Conservation (phyloP, 768 basidiomycete species). For the Pulveroboletus ravenelii region DNA sequence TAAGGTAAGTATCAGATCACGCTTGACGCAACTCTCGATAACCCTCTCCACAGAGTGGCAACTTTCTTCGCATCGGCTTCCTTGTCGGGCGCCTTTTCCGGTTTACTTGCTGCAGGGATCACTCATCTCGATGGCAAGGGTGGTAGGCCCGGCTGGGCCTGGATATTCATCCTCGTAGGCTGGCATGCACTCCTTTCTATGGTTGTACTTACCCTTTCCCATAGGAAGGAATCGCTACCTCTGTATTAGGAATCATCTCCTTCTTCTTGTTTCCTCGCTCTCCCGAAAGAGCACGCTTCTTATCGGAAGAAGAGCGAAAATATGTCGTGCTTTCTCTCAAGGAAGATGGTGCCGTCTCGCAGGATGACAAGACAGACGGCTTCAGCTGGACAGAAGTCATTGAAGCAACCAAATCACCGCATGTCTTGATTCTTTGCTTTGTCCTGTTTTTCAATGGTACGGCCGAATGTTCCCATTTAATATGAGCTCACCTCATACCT, state of each 20-base stretch:
- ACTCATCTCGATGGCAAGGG: constrained; percentile 47
- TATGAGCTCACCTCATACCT: neutral
- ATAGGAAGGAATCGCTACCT: constrained; percentile 58
- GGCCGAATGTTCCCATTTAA: constrained; percentile 3
- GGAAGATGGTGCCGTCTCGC: constrained; percentile 29
- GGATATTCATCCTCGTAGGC: constrained; percentile 51
- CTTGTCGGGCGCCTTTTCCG: constrained; percentile 57
- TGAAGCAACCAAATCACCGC: constrained; percentile 45
- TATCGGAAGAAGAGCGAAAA: constrained; percentile 46
- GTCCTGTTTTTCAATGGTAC: constrained; percentile 51
- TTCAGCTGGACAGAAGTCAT: constrained; percentile 58
- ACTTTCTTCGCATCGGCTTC: constrained; percentile 43
- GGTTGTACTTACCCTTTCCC: neutral
- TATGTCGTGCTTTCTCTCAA: constrained; percentile 34
- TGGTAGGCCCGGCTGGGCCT: constrained; percentile 54
- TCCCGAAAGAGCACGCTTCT: constrained; percentile 44
- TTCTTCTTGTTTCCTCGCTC: constrained; percentile 47
- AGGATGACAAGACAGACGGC: constrained; percentile 40
- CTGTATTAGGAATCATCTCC: constrained; percentile 48
- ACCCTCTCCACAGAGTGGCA: constrained; percentile 28
- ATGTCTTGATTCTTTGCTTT: constrained; percentile 48
- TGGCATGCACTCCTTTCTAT: neutral
- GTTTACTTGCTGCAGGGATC: constrained; percentile 58
- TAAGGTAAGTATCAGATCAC: constrained; percentile 9
- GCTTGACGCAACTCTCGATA: neutral